Evolutionary conservation across 805 yeast genomes (phyloP), one percentile per base, ranked within the genome.

Genomic region (Kazachstania psychrophila): DNA sequence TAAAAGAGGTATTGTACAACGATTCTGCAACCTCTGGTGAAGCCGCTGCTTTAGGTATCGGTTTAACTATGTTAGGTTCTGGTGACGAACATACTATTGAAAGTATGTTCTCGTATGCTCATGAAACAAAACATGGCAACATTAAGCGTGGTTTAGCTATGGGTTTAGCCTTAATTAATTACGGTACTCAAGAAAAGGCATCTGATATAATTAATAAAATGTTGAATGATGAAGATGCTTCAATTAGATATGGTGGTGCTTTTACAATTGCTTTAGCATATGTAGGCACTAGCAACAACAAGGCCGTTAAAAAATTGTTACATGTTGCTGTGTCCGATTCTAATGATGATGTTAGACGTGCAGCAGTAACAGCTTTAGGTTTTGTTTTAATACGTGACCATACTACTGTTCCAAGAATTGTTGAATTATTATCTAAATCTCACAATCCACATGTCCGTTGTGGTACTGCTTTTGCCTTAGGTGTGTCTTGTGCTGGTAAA

Each of bases 401-500:
- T 60, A 78, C 87, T 12, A 87, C 95, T 0, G 89, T 92, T 15
- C 98, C 98, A 39, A 81, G 94, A 48, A 82, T 92, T 65, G 96
- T 92, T 26, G 95, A 89, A 59, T 69, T 92, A 39, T 70, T 92
- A 48, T 76, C 95, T 0, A 95, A 87, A 61, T 84, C 95, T 1
- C 96, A 92, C 61, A 92, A 92, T 59, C 95, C 98, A 11, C 96
- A 92, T 57, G 97, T 92, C 25, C 83, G 98, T 60, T 92, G 92
- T 58, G 98, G 98, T 66, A 84, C 96, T 23, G 95, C 97, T 2
- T 69, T 92, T 76, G 98, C 98, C 0, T 72, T 92, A 45, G 98
- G 96, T 64, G 84, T 92, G 44, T 77, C 97, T 3, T 88, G 97
- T 69, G 96, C 96, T 17, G 98, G 98, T 33, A 79, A 92, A 56